A percentile compares a stretch with the other conserved stretches of the same genome.
Conservation (phyloP, 2,329 filamentous ascomycete species). For the Zasmidium angulare region DNA sequence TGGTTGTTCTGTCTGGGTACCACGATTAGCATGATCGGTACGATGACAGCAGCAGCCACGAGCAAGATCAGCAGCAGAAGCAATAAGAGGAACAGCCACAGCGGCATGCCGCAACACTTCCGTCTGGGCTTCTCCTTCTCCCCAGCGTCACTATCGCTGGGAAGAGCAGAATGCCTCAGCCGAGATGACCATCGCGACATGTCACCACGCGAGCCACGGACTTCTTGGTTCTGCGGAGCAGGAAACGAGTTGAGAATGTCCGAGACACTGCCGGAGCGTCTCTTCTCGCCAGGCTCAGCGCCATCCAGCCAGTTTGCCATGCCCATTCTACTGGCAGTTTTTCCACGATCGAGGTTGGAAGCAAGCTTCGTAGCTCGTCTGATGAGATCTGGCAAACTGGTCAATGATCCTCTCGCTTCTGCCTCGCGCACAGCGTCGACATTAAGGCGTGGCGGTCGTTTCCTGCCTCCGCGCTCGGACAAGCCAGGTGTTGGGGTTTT, state of each 20-base stretch:
- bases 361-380: slow-evolving; percentile 82
- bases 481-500: slow-evolving; percentile 33
- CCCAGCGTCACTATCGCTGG: slow-evolving; percentile 31
- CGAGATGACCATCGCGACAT: slow-evolving; percentile 12
- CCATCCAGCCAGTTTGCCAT: slow-evolving; percentile 48
- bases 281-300: slow-evolving; percentile 30
- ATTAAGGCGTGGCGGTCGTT: slow-evolving; percentile 70
- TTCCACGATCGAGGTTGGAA: slow-evolving; percentile 82
- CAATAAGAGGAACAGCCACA: slow-evolving; percentile 72
- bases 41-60: slow-evolving; percentile 75
- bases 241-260: slow-evolving; percentile 68
- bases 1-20: slow-evolving; percentile 51
- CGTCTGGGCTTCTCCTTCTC: slow-evolving; percentile 42
- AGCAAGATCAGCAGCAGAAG: slow-evolving; percentile 67
- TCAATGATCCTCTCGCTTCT: slow-evolving; percentile 83
- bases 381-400: slow-evolving; percentile 89
- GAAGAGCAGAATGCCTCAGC: slow-evolving; percentile 25
- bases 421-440: slow-evolving; percentile 79
- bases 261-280: slow-evolving; percentile 56
- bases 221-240: slow-evolving; percentile 49
- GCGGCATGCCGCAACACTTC: slow-evolving; percentile 78
- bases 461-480: slow-evolving; percentile 43
- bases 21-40: slow-evolving; percentile 68
- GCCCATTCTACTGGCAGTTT: slow-evolving; percentile 60
- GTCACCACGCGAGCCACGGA: slow-evolving; percentile 22